phyloP scores from a whole-genome alignment of 106 monocot species.

The Dioscorea dumetorum region DNA sequence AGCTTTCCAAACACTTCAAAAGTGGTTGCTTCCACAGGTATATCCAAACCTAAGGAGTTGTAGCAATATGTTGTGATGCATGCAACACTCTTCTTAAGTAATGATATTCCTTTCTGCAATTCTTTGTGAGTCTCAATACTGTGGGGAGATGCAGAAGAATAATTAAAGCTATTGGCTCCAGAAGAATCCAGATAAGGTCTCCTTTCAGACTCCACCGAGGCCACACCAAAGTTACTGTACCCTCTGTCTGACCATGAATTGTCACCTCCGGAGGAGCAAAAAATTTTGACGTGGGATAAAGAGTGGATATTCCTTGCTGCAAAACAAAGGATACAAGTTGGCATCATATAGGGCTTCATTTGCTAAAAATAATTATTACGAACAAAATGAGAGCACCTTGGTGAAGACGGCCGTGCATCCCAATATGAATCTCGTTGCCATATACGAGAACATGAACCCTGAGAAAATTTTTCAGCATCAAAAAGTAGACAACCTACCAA shows the following conservation, averaged over 20 bases:
- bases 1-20: constrained; percentile 90
- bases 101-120: constrained; percentile 88
- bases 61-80: constrained; percentile 84
- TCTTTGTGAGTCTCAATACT: constrained; percentile 70
- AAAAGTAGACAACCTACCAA: too few species aligned
- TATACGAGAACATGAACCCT: constrained; percentile 94
- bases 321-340: not conserved
- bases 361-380: too few species aligned
- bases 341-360: not conserved
- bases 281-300: constrained; percentile 78
- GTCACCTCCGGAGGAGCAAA: constrained; percentile 62
- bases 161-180: constrained; percentile 51
- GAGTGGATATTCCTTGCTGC: constrained; percentile 89
- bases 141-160: constrained; percentile 57
- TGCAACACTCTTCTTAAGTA: constrained; percentile 93
- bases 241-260: constrained; percentile 82
- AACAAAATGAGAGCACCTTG: constrained; percentile 36
- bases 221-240: constrained; percentile 75
- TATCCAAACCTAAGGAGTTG: constrained; percentile 65
- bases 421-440: constrained; percentile 98
- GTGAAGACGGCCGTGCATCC: constrained; percentile 84
- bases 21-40: constrained; percentile 75
- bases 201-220: constrained; percentile 79
- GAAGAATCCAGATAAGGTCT: constrained; percentile 43
- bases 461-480: not conserved